Percentiles rank a stretch among this genome's conserved stretches.
These are phyloP conservation scores for Dissoconium aciculare DNA, from an alignment of 2,329 filamentous ascomycete genomes.

Conservation along the genomic window DNA sequence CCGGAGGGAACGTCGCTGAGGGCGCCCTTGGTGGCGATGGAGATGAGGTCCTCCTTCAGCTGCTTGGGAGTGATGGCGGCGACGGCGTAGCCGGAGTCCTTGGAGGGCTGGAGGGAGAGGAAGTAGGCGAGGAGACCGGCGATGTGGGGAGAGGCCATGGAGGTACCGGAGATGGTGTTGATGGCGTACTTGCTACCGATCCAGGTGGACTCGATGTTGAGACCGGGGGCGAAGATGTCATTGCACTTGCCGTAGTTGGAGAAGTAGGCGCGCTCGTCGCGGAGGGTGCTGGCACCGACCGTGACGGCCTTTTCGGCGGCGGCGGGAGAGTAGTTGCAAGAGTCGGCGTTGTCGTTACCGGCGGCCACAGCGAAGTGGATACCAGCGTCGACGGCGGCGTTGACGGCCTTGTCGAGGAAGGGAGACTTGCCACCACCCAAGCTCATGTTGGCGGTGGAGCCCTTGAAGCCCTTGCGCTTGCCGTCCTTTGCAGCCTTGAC, in stretches of 20 bases:
- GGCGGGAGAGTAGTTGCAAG: constrained; percentile 97
- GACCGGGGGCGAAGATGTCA: constrained; percentile 83
- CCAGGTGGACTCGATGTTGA: constrained; percentile 97
- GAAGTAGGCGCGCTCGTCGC: constrained; percentile 97
- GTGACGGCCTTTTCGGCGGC: constrained; percentile 84
- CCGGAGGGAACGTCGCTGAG: constrained; percentile 69
- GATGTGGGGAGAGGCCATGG: constrained; percentile 97
- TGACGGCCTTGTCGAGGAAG: constrained; percentile 80
- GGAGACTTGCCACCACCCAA: constrained; percentile 94
- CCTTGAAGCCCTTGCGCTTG: constrained; percentile 94
- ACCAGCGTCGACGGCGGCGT: constrained; percentile 80
- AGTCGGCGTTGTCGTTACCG: constrained; percentile 96
- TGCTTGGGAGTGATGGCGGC: constrained; percentile 81
- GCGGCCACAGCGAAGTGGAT: constrained; percentile 97
- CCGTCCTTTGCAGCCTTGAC: constrained; percentile 66
- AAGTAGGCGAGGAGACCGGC: constrained; percentile 94
- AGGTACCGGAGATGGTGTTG: constrained; percentile 99
- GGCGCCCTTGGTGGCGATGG: constrained; percentile 62
- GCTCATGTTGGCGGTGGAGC: constrained; percentile 97
- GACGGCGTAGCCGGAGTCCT: constrained; percentile 82
- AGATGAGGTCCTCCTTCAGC: constrained; percentile 79
- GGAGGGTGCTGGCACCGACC: constrained; percentile 83
- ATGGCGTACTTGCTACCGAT: constrained; percentile 89
- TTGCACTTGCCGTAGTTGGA: constrained; percentile 99
- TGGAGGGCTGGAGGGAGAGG: constrained; percentile 82